Base-by-base conservation (phyloP, 345 rosid species). In the Eutrema heterophyllum region DNA sequence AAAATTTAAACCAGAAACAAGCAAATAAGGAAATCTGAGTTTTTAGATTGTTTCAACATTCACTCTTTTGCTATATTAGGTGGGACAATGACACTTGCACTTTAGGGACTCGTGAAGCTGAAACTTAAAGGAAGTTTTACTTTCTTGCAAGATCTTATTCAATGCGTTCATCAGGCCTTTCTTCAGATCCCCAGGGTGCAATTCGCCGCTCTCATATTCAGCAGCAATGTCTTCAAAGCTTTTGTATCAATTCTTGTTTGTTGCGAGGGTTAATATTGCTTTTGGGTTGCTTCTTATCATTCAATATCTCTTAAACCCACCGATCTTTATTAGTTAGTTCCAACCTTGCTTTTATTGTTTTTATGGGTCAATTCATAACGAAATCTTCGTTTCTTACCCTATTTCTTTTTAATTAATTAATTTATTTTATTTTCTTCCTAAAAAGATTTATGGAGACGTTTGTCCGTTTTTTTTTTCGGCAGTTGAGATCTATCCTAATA, bases 181-280 rank as follows among this genome's bases (percentile, higher is more conserved):
- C 77, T 91, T 94, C 41, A 91, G 75, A 78, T 91, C 91, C 29
- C 75, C 87, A 21, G 96, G 93, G 78, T 88, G 96, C 77, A 93
- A 73, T 13, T 73, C 72, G 0, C 86, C 93, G 62, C 83, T 84
- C 73, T 75, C 86, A 50, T 87, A 93, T 62, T 89, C 92, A 32
- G 84, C 78, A 58, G 81, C 83, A 74, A 90, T 85, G 54, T 89
- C 92, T 60, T 90, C 93, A 78, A 74, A 85, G 68, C 56, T 84
- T 71, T 77, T 77, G 78, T 15, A 49, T 60, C 16, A 60, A 11
- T 7, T 26, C 11, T 58, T 48, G 39, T 36, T 44, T 69, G 72
- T 18, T 53, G 43, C n/a, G n/a, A n/a, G n/a, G n/a, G n/a, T n/a
- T 29, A 61, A 33, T 60, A n/a, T n/a, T n/a, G 40, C 2, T 49